Conservation (phyloP, 108 stramenopile species). For the Nitzschia inconspicua region DNA sequence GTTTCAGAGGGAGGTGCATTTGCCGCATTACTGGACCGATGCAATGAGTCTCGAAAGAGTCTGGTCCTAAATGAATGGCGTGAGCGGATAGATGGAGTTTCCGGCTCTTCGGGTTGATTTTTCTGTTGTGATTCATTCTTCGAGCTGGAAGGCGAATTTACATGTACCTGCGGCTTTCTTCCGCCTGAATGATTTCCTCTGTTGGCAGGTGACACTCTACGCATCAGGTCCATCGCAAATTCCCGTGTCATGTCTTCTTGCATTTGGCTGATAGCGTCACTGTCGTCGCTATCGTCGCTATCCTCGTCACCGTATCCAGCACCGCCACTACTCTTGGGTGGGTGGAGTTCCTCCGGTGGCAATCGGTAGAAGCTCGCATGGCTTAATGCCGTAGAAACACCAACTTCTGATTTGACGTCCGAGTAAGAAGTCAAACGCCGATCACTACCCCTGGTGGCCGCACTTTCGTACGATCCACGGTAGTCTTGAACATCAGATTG, state of each 20-base stretch:
- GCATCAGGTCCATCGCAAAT: constrained; percentile 29
- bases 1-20: too few species aligned
- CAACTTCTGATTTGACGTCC: constrained; percentile 22
- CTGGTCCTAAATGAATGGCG: too few species aligned
- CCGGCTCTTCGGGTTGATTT: too few species aligned
- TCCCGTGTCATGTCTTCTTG: constrained; percentile 21
- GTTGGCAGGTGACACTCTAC: background rate
- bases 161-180: too few species aligned
- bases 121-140: too few species aligned
- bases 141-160: too few species aligned
- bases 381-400: constrained; percentile 1
- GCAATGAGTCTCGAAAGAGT: too few species aligned
- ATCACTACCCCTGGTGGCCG: background rate
- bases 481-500: constrained; percentile 7
- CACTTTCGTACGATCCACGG: background rate
- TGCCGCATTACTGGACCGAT: too few species aligned
- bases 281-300: background rate
- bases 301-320: constrained; percentile 1
- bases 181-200: background rate
- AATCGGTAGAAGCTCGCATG: constrained; percentile 8
- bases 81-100: too few species aligned
- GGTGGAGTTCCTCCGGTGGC: constrained; percentile 5
- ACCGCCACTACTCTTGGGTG: background rate
- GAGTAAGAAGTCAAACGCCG: background rate
- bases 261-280: constrained; percentile 21